Evolutionary conservation across 2,329 filamentous ascomycete species (phyloP), one percentile per base, ranked within the genome.

Genomic region (Ceratocystiopsis brevicomis): DNA sequence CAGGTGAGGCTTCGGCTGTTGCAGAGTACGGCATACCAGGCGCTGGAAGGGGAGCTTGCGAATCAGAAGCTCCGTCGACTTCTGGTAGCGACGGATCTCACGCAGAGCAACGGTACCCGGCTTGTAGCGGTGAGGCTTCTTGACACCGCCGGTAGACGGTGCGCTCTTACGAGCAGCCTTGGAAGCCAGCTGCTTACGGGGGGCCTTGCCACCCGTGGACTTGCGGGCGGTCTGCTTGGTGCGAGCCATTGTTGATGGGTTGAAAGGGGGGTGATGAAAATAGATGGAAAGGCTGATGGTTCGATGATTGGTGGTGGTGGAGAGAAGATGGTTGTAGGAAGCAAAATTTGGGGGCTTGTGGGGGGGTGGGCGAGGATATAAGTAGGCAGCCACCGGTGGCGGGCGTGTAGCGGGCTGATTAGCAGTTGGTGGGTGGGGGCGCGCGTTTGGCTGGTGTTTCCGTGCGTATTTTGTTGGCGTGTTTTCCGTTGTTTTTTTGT

Each of bases 151-250:
- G 64, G 90, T 96, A 51, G 86, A 94, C 56, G 90, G 90, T 49
- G 90, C 88, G 57, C 81, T 86, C 80, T 98, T 98, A 72, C 90
- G 87, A 59, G 90, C 88, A 54, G 88, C 90, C 83, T 95, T 95
- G 74, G 87, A 94, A 57, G 88, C 88, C 61, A 96, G 86, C 78
- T 95, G 87, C 84, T 98, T 98, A 68, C 77, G 75, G 50, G 76
- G 76, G 55, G 77, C 77, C 71, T 81, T 81, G 72, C 77, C 77
- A 76, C 77, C 77, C 57, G 77, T 81, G 64, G 77, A 81, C 73
- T 94, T 78, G 61, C 76, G 73, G 57, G 74, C 74, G 57, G 71
- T 76, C 61, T 76, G 72, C 71, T 76, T 76, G 51, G 72, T 76
- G 57, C 72, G 72, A 55, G 72, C 72, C 72, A 76, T 76, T 66